Percentiles rank a stretch among this genome's conserved stretches.
Conservation (phyloP, 768 basidiomycete species). For the Naematelia aurantialba region DNA sequence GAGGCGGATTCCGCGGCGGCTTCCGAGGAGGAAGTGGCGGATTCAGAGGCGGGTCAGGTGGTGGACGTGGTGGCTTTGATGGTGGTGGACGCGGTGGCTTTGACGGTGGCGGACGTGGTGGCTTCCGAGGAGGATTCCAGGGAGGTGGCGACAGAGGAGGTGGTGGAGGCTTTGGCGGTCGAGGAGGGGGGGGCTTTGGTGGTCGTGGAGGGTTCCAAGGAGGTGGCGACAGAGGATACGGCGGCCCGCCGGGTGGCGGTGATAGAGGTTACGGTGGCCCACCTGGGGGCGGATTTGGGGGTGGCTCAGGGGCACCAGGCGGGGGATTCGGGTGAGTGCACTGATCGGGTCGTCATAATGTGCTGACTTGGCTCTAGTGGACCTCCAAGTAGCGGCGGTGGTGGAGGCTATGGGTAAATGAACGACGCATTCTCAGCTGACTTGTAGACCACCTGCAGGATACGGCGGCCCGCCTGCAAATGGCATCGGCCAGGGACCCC, state of each 20-base stretch:
- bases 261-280: constrained; percentile 2
- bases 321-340: constrained; percentile 6
- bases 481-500: constrained; percentile 25
- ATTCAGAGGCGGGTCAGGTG: constrained; percentile 28
- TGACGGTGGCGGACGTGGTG: constrained; percentile 49
- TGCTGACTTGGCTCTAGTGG: constrained; percentile 46
- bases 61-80: constrained; percentile 25
- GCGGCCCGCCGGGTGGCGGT: constrained; percentile 6
- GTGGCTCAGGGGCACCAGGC: constrained; percentile 14
- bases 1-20: constrained; percentile 54
- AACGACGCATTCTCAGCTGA: not conserved
- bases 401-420: constrained; percentile 31
- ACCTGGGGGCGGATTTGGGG: constrained; percentile 13
- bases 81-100: constrained; percentile 44
- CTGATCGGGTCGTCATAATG: constrained; percentile 7
- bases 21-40: constrained; percentile 52
- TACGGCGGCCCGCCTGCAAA: constrained; percentile 13
- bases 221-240: not conserved
- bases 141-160: constrained; percentile 18
- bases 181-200: constrained; percentile 51
- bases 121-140: constrained; percentile 22
- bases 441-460: constrained; percentile 19
- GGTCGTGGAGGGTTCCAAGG: constrained; percentile 46
- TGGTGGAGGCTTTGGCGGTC: constrained; percentile 54
- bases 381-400: too few relatives aligned